Conservation (phyloP, 768 basidiomycete species). For the Lactifluus volemus region DNA sequence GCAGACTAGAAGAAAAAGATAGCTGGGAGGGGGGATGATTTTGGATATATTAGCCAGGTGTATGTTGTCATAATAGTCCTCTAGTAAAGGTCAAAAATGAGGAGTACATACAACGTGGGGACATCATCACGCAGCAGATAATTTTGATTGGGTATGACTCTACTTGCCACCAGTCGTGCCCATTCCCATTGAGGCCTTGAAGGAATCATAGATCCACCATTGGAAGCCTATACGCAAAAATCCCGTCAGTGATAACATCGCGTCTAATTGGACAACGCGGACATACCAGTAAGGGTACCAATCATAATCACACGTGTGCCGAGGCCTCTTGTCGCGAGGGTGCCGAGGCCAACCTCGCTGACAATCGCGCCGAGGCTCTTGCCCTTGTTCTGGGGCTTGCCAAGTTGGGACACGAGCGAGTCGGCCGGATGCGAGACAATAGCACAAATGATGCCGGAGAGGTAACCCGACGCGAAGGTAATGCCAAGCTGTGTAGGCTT, state of each 20-base stretch:
- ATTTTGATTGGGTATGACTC: slow-evolving; percentile 18
- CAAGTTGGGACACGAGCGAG: slow-evolving; percentile 86
- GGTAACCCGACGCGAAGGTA: slow-evolving; percentile 86
- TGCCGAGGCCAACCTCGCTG: slow-evolving; percentile 54
- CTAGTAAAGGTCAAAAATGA: not conserved
- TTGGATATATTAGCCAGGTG: not conserved
- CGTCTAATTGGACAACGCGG: not conserved
- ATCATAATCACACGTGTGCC: slow-evolving; percentile 85
- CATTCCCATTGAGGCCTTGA: slow-evolving; percentile 77
- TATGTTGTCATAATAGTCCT: slow-evolving; percentile 7
- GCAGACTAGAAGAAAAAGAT: slow-evolving; percentile 7
- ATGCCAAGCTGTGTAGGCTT: slow-evolving; percentile 82
- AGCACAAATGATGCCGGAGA: slow-evolving; percentile 93
- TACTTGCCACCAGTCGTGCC: slow-evolving; percentile 88
- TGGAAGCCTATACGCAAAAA: slow-evolving; percentile 63
- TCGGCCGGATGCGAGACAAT: slow-evolving; percentile 96
- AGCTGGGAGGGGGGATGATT: not conserved
- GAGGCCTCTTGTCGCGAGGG: slow-evolving; percentile 77
- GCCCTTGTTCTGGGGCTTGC: slow-evolving; percentile 81
- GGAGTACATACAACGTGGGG: not conserved
- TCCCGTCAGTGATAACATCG: slow-evolving; percentile 13
- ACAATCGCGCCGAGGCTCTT: slow-evolving; percentile 66
- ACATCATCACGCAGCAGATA: not conserved
- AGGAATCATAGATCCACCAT: slow-evolving; percentile 91
- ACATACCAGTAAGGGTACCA: slow-evolving; percentile 25